Conservation (phyloP, 2,329 filamentous ascomycete species). For the Pochonia chlamydosporia region DNA sequence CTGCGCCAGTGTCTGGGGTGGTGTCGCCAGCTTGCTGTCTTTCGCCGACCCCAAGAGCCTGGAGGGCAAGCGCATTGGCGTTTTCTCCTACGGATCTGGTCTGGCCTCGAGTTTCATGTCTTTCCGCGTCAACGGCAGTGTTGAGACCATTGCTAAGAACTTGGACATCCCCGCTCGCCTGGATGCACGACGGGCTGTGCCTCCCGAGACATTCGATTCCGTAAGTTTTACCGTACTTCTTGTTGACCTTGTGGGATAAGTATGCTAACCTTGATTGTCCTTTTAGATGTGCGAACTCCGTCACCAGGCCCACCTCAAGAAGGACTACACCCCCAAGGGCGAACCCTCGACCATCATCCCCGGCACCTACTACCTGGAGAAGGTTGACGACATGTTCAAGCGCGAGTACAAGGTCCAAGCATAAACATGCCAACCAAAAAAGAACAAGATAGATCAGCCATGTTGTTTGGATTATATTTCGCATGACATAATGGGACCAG, state of each 20-base stretch:
- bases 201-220: slow-evolving; percentile 68
- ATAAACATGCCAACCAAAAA: slow-evolving; percentile 31
- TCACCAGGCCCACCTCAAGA: slow-evolving; percentile 78
- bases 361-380: slow-evolving; percentile 72
- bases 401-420: slow-evolving; percentile 71
- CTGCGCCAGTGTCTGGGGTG: slow-evolving; percentile 69
- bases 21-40: slow-evolving; percentile 64
- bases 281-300: slow-evolving; percentile 69
- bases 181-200: slow-evolving; percentile 56
- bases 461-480: slow-evolving; percentile 5
- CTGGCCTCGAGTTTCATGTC: slow-evolving; percentile 68
- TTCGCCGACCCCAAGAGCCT: slow-evolving; percentile 57
- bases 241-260: neutral
- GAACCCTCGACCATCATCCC: slow-evolving; percentile 58
- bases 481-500: neutral
- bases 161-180: slow-evolving; percentile 67
- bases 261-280: slow-evolving; percentile 14
- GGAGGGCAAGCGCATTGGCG: slow-evolving; percentile 64
- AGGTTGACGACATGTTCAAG: slow-evolving; percentile 83
- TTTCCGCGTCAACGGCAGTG: slow-evolving; percentile 66
- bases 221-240: slow-evolving; percentile 30
- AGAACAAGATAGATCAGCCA: slow-evolving; percentile 1
- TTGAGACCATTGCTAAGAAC: slow-evolving; percentile 59
- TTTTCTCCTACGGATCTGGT: slow-evolving; percentile 78
- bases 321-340: slow-evolving; percentile 67